Base-by-base conservation (phyloP, 805 yeast genomes). In the Hanseniaspora taiwanica region DNA sequence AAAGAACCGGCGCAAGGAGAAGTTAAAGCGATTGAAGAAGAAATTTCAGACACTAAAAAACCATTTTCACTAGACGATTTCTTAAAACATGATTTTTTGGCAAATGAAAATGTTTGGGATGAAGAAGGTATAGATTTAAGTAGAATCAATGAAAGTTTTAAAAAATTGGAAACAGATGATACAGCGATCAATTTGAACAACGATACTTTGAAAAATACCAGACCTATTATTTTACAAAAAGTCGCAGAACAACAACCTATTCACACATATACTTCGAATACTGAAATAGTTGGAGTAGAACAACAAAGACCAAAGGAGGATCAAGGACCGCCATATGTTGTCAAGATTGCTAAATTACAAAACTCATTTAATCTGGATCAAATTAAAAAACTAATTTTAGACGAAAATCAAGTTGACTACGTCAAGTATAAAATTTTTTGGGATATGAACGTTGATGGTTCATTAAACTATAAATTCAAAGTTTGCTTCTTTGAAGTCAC, bases 341-440 rank as follows among this genome's bases (percentile, higher is more conserved):
- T 73, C 35, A 80, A 78, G 52, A 64, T 81, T 40, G 55, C 72
- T 6, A 74, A 76, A 44, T 55, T 81, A 27, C 83, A 86, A 0
- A 62, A 71, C 2, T 66, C 66, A 18, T 67, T 76, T 27, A 66
- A 71, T 39, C 66, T 71, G 18, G 61, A 61, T 39, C 67, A 72
- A 39, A 60, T 58, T 33, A 61, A 80, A 17, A 68, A 65, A 39
- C 83, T 79, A 51, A 60, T 81, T 27, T 76, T 81, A 54, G 63
- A 67, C 39, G 74, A 84, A 42, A 66, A 84, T 45, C 78, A 68
- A 51, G 74, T 79, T 42, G 65, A 66, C 27, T 72, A 63, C 47
- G 66, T 65, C 39, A 77, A 78, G 54, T 71, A 74, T 53, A 78
- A 79, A 50, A 62, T 81, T 17, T 69, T 78, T 48, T 71, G 74